phyloP scores from a whole-genome alignment of 257 asterid species.

The Misopates orontium region DNA sequence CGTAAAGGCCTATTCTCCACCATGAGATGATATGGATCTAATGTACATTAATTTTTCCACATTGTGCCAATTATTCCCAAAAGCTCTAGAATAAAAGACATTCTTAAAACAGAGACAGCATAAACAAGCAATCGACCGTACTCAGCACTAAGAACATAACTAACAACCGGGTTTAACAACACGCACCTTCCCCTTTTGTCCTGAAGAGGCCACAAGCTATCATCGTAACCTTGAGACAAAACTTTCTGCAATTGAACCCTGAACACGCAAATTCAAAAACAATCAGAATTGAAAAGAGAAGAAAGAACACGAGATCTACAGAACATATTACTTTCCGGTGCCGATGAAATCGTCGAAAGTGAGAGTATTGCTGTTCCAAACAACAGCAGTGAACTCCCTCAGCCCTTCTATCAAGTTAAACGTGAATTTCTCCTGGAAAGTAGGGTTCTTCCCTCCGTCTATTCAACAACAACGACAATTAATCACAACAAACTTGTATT shows the following conservation, averaged over 20 bases:
- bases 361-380: conserved; percentile 91
- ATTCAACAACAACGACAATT: conserved; percentile 19
- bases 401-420: conserved; percentile 85
- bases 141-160: conserved; percentile 5
- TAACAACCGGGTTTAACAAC: background rate
- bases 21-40: too few species aligned
- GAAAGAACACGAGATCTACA: background rate
- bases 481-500: background rate
- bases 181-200: conserved; percentile 78
- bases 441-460: conserved; percentile 94
- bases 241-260: conserved; percentile 87
- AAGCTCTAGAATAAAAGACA: too few species aligned
- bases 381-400: conserved; percentile 59
- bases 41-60: too few species aligned
- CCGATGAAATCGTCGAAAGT: conserved; percentile 81
- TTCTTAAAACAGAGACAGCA: too few species aligned
- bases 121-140: background rate
- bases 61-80: too few species aligned
- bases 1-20: too few species aligned
- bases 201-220: conserved; percentile 77
- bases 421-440: conserved; percentile 93
- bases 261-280: conserved; percentile 25
- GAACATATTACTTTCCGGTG: conserved; percentile 64
- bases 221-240: conserved; percentile 78
- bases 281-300: background rate